These are phyloP conservation scores for Nakazawaea ishiwadae DNA, from an alignment of 805 yeast species.

Conservation along the genomic window DNA sequence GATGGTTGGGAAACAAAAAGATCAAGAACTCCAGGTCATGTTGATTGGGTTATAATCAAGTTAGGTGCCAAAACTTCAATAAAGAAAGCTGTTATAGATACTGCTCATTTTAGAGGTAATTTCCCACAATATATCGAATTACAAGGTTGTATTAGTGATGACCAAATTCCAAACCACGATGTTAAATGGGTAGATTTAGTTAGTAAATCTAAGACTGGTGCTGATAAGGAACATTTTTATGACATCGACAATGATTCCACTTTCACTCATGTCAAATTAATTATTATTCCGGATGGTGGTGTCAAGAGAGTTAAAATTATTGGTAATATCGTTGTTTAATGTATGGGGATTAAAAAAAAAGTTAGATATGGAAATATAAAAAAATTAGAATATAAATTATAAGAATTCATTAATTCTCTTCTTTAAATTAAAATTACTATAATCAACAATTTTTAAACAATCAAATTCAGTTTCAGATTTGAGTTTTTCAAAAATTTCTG, in stretches of 20 bases:
- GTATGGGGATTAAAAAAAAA: background rate
- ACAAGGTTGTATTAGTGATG: conserved; percentile 46
- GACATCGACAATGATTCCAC: conserved; percentile 21
- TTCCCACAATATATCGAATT: conserved; percentile 78
- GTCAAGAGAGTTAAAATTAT: conserved; percentile 84
- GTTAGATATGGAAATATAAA: too few species aligned
- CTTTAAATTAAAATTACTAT: background rate
- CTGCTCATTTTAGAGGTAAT: conserved; percentile 93
- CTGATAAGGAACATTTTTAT: conserved; percentile 75
- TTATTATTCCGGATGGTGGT: conserved; percentile 96
- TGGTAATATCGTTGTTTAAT: conserved; percentile 42
- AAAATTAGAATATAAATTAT: too few species aligned
- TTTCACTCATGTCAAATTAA: conserved; percentile 68
- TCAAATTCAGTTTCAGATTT: too few species aligned
- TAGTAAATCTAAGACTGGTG: conserved; percentile 66
- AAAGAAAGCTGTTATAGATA: conserved; percentile 67
- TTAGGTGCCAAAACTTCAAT: conserved; percentile 64
- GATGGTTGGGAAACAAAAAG: conserved; percentile 98
- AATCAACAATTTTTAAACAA: too few species aligned
- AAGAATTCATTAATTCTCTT: too few species aligned
- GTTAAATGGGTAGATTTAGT: conserved; percentile 63
- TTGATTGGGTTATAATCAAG: conserved; percentile 86
- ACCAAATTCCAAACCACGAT: conserved; percentile 38
- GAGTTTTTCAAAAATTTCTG: too few species aligned
- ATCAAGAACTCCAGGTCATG: conserved; percentile 78